Percentiles rank a stretch among this genome's conserved stretches.
Evolutionary conservation across 192 early-diverging fungal species (phyloP).

Genomic region (Backusella psychrophila): DNA sequence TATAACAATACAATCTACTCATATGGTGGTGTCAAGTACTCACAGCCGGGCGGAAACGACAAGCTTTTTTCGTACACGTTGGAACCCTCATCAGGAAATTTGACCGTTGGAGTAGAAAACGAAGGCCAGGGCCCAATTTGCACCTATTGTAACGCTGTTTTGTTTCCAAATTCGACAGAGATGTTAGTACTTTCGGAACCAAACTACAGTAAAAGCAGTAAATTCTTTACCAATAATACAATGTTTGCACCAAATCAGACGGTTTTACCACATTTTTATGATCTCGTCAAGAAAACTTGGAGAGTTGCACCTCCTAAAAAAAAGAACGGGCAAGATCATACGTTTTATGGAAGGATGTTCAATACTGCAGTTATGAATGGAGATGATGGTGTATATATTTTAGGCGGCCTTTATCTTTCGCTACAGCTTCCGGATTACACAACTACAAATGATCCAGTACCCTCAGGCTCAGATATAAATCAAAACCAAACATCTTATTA

Average conservation of each 20-base stretch:
- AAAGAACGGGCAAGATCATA: background rate
- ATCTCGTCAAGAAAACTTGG: background rate
- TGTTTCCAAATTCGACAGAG: background rate
- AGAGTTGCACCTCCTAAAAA: background rate
- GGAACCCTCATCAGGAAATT: background rate
- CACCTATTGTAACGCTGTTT: background rate
- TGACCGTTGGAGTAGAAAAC: background rate
- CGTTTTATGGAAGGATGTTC: background rate
- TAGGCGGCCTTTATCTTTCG: background rate
- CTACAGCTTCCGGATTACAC: background rate
- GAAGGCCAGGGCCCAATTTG: background rate
- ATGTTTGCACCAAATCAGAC: background rate
- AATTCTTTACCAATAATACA: background rate
- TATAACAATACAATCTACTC: background rate
- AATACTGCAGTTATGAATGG: background rate
- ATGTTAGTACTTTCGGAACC: background rate
- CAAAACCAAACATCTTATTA: background rate
- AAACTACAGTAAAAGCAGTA: background rate
- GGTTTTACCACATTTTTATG: background rate
- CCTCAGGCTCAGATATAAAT: background rate
- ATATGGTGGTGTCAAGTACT: background rate
- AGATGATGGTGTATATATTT: background rate
- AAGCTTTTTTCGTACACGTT: background rate
- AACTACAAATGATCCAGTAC: background rate
- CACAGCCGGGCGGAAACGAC: background rate